phyloP scores from a whole-genome alignment of 2,329 filamentous ascomycete genomes.

The Exophiala bonariae region DNA sequence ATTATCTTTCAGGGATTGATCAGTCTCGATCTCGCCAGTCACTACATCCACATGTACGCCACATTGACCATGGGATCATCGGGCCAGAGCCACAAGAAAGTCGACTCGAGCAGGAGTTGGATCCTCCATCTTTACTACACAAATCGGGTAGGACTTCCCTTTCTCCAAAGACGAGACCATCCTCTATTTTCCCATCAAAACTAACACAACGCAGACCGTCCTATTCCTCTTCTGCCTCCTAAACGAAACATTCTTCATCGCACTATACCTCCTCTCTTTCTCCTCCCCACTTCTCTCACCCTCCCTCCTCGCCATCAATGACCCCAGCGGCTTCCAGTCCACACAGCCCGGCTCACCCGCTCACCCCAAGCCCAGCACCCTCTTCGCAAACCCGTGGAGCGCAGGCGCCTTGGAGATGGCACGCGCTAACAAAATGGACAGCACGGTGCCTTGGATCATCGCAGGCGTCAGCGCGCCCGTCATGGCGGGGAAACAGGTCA shows the following conservation, averaged over 20 bases:
- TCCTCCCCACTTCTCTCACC: constrained; percentile 86
- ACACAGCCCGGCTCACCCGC: constrained; percentile 67
- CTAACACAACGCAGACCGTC: constrained; percentile 62
- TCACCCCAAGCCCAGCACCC: constrained; percentile 65
- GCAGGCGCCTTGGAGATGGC: constrained; percentile 90
- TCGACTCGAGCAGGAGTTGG: constrained; percentile 84
- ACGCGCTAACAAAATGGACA: constrained; percentile 89
- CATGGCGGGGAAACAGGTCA: constrained; percentile 88
- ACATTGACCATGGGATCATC: constrained; percentile 83
- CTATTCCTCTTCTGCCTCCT: constrained; percentile 86
- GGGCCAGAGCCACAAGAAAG: constrained; percentile 84
- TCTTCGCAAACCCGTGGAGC: constrained; percentile 88
- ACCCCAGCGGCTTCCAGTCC: constrained; percentile 51
- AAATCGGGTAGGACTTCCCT: constrained; percentile 73
- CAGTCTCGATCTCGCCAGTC: constrained; percentile 86
- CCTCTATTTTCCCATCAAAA: not conserved
- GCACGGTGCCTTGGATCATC: constrained; percentile 74
- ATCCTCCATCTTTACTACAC: constrained; percentile 95
- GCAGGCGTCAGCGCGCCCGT: constrained; percentile 77
- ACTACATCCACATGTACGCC: constrained; percentile 99
- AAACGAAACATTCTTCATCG: constrained; percentile 98
- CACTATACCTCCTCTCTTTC: constrained; percentile 95
- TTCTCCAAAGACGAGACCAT: constrained; percentile 1
- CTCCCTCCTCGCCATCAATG: constrained; percentile 62
- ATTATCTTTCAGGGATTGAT: constrained; percentile 94